These are phyloP conservation scores for Fraxinus anomala DNA, from an alignment of 257 asterid species.

Conservation along the genomic window DNA sequence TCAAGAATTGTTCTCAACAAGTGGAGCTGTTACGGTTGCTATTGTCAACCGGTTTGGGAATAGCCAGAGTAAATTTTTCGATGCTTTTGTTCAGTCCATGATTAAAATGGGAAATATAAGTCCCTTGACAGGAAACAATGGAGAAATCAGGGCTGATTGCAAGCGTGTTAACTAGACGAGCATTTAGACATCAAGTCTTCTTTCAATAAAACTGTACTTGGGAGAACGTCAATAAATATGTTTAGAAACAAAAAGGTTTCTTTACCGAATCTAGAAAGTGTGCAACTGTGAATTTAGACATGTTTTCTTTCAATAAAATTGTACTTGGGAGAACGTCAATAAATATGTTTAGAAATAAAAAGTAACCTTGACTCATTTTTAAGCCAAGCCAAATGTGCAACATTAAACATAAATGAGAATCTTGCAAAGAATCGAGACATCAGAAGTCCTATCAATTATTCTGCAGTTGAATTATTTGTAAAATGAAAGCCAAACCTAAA, in stretches of 20 bases:
- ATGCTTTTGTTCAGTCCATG: constrained; percentile 29
- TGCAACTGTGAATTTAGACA: not conserved
- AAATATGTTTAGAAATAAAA: not conserved
- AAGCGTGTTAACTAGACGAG: constrained; percentile 19
- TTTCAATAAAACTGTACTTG: not conserved
- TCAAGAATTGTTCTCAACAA: constrained; percentile 31
- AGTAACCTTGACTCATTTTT: not conserved
- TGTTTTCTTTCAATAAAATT: not conserved
- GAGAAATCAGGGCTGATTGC: constrained; percentile 37
- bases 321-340: not conserved
- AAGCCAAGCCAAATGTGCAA: no score
- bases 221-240: not conserved
- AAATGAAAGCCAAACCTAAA: not conserved
- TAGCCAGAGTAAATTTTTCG: constrained; percentile 22
- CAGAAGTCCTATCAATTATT: not conserved
- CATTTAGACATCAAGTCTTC: not conserved
- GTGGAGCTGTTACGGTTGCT: constrained; percentile 22
- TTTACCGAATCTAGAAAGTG: not conserved
- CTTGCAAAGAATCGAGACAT: not conserved
- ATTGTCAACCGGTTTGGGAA: constrained; percentile 18
- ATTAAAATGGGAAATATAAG: constrained; percentile 35
- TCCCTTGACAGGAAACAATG: constrained; percentile 22
- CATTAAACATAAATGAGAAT: no score
- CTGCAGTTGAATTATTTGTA: not conserved
- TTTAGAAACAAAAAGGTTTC: not conserved